Base-by-base conservation (phyloP, 768 basidiomycete species). In the Agrocybe pediades region DNA sequence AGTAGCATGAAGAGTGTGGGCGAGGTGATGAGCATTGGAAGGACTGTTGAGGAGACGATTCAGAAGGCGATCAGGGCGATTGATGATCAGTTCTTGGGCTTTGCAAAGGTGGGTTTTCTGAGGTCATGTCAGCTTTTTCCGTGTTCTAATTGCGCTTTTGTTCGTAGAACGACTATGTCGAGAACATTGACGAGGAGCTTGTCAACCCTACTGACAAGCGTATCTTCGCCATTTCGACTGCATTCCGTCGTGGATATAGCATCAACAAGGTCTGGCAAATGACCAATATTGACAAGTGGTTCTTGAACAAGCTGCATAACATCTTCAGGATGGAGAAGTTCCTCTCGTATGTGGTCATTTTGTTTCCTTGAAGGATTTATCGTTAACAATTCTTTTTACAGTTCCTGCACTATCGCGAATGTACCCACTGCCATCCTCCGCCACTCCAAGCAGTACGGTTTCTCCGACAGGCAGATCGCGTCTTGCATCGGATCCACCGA, bases 1-100 rank as follows among this genome's bases (percentile, higher is more conserved):
- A 92, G 90, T 61, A 93, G 91, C 72, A 98, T 99, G 96, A 98
- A 98, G 82, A 94, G 91, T 63, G 96, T 99, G 7, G 96, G 96
- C 21, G 96, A 99, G 72, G 96, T 99, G 52, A 99, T 99, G 97
- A 93, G 92, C 61, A 98, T 99, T 60, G 96, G 96, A 15, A 79
- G 96, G 62, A 97, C 95, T 3, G 98, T 99, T 65, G 96, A 98
- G 70, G 96, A 99, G 78, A 98, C 95, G 1, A 88, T 98, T 51
- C 96, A 98, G 71, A 98, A 99, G 75, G 97, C 96, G 3, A 96
- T 98, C 57, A 80, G 96, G 27, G 89, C 94, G 2, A 97, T 99
- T 62, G 97, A 98, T 67, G 96, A 97, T 64, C 88, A 87, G 58
- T 99, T 98, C 71, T 70, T 83, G 63, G 97, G 97, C 1, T 99